Conservation (phyloP, 23 red algal genomes). For the Gracilaria domingensis region DNA sequence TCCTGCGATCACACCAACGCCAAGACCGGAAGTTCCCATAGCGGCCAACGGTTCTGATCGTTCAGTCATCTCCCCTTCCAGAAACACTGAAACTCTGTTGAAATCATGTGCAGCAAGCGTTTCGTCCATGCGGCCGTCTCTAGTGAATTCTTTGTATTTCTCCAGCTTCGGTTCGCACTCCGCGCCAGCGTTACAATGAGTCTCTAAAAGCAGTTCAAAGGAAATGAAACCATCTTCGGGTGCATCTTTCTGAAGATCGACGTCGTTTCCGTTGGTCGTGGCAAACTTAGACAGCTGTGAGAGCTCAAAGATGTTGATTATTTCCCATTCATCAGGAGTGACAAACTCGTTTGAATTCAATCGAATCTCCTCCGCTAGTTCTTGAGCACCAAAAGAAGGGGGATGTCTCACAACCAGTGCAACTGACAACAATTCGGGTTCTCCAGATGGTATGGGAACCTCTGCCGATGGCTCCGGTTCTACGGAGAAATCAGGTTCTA, state of each 20-base stretch:
- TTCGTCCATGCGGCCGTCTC: slow-evolving; percentile 13
- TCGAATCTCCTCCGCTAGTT: slow-evolving; percentile 27
- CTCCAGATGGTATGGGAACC: neutral
- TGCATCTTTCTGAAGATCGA: neutral
- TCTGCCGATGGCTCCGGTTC: slow-evolving; percentile 22
- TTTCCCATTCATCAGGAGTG: slow-evolving; percentile 31
- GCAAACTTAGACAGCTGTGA: slow-evolving; percentile 18
- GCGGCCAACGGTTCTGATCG: neutral
- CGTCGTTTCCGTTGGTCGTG: too few relatives aligned
- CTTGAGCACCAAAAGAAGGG: slow-evolving; percentile 6
- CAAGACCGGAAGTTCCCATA: slow-evolving; percentile 13
- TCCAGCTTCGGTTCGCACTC: neutral
- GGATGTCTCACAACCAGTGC: slow-evolving; percentile 26
- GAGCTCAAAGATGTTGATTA: neutral
- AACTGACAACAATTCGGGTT: slow-evolving; percentile 5
- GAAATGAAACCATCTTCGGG: neutral
- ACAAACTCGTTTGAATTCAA: slow-evolving; percentile 32
- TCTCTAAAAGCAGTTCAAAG: slow-evolving; percentile 16
- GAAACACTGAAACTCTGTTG: slow-evolving; percentile 22
- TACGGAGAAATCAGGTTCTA: neutral
- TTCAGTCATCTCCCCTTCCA: slow-evolving; percentile 21
- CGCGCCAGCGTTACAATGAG: neutral
- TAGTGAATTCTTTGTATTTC: neutral
- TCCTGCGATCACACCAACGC: slow-evolving; percentile 22
- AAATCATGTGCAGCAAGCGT: slow-evolving; percentile 25